These are phyloP conservation scores for Tremella yokohamensis DNA, from an alignment of 768 basidiomycete species.

Conservation along the genomic window DNA sequence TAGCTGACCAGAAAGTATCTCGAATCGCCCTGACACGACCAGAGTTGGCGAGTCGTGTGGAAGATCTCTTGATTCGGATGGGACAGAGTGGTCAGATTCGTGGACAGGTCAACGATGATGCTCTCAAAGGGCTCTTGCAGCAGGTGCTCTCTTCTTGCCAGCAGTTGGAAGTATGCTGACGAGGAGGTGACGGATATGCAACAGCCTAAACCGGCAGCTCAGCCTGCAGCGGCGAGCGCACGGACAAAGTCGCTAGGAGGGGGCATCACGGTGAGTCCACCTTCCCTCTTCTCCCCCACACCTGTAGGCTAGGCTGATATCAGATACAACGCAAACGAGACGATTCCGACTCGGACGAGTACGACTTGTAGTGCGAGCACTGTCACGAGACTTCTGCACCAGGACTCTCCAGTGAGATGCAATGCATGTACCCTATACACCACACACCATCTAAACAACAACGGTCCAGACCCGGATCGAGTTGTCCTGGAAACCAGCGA, in stretches of 20 bases:
- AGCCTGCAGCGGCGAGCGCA: conserved; percentile 13
- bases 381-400: not conserved
- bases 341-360: conserved; percentile 50
- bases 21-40: conserved; percentile 48
- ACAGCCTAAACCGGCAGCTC: conserved; percentile 16
- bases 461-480: conserved; percentile 58
- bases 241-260: conserved; percentile 37
- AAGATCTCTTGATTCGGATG: conserved; percentile 45
- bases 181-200: conserved; percentile 11
- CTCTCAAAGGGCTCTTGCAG: conserved; percentile 45
- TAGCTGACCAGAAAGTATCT: conserved; percentile 32
- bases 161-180: not conserved
- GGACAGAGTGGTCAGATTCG: conserved; percentile 46
- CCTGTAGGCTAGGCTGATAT: conserved; percentile 9
- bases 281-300: not conserved
- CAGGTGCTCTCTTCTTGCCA: conserved; percentile 30
- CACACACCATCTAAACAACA: conserved; percentile 34
- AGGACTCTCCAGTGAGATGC: not conserved
- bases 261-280: conserved; percentile 42
- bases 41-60: conserved; percentile 42
- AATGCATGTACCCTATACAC: conserved; percentile 16
- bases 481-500: conserved; percentile 95
- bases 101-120: conserved; percentile 48
- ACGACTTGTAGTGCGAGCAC: conserved; percentile 48
- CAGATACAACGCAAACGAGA: conserved; percentile 50